Percentiles rank a stretch among this genome's conserved stretches.
phyloP scores from a whole-genome alignment of 129 eudicot species.

The Lactuca saligna region DNA sequence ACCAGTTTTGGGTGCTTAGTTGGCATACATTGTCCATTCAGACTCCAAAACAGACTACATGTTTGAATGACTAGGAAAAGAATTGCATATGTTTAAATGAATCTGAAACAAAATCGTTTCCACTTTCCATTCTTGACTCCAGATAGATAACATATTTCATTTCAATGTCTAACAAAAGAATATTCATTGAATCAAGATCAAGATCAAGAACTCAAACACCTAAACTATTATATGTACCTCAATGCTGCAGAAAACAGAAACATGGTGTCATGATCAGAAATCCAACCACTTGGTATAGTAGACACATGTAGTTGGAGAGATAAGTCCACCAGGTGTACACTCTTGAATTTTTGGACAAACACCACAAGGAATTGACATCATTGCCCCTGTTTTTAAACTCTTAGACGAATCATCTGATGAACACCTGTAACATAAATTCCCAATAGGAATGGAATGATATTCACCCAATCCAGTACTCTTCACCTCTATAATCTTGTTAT shows the following conservation, averaged over 20 bases:
- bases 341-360: conserved; percentile 70
- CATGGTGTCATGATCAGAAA: conserved; percentile 38
- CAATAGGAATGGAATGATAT: conserved; percentile 62
- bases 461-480: conserved; percentile 79
- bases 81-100: no score
- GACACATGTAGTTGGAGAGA: conserved; percentile 74
- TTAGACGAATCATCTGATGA: conserved; percentile 34
- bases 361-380: conserved; percentile 83
- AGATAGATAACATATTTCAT: no score
- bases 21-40: no score
- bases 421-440: conserved; percentile 59
- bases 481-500: conserved; percentile 64
- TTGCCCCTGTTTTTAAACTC: conserved; percentile 45
- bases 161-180: no score
- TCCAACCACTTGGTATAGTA: conserved; percentile 74
- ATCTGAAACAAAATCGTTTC: no score
- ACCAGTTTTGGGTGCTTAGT: no score
- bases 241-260: no score
- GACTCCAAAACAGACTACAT: no score
- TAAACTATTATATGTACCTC: not conserved
- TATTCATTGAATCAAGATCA: no score
- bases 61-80: no score
- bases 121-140: no score
- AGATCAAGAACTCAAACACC: conserved; percentile 13
- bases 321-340: conserved; percentile 78